phyloP scores from a whole-genome alignment of 352 stramenopile genomes.

The Globisporangium orthogonon region DNA sequence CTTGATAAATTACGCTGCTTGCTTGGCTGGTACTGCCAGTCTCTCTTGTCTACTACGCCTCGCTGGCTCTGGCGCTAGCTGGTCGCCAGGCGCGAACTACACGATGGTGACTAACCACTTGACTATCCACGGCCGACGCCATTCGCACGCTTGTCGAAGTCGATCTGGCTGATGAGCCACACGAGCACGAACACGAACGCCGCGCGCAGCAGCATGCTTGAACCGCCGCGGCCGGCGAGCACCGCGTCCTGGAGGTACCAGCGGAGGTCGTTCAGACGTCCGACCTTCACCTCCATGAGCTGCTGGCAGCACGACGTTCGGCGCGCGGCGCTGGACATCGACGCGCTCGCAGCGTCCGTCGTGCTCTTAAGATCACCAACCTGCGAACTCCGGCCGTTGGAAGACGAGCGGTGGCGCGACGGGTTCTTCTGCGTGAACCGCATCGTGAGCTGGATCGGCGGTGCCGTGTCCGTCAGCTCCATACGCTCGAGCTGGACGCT shows the following conservation, averaged over 20 bases:
- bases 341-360: neutral
- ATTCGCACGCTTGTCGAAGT: slow-evolving; percentile 8
- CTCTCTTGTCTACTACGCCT: neutral
- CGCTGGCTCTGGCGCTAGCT: neutral
- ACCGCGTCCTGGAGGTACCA: slow-evolving; percentile 26
- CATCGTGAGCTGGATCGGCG: slow-evolving; percentile 29
- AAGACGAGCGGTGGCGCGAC: neutral
- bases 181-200: slow-evolving; percentile 28
- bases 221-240: slow-evolving; percentile 1
- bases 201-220: slow-evolving; percentile 29
- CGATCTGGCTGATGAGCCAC: slow-evolving; percentile 26
- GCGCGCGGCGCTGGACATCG: neutral
- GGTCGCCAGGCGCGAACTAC: too few species aligned
- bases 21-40: neutral
- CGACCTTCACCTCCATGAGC: slow-evolving; percentile 1
- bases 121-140: neutral
- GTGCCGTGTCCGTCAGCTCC: slow-evolving; percentile 21
- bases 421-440: slow-evolving; percentile 7
- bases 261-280: slow-evolving; percentile 12
- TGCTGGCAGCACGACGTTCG: neutral
- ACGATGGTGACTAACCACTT: neutral
- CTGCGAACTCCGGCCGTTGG: neutral
- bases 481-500: slow-evolving; percentile 46
- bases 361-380: neutral
- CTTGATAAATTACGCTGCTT: neutral